Base-by-base conservation (phyloP, 352 stramenopile species). In the Phytophthora hybrid region DNA sequence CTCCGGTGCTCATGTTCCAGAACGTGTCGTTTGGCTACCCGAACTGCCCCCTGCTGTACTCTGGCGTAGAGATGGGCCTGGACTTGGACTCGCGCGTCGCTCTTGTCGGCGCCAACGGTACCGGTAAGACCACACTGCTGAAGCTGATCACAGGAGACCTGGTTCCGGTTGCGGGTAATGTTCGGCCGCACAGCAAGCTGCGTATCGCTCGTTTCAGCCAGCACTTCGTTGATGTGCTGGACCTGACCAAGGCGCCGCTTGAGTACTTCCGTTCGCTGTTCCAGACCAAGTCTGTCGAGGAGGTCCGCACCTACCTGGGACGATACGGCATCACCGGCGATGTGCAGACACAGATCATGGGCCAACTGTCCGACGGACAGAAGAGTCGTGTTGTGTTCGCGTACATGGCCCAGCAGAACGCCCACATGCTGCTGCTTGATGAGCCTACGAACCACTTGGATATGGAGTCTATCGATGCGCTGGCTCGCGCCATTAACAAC, bases 171-270 rank as follows among this genome's bases (percentile, higher is more conserved):
- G 76, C 91, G 18, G 98, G 98, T 51, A 98, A 99, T 59, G 97
- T 99, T 70, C 91, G 97, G 52, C 97, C 96, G 62, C 97, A 99
- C 84, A 96, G 86, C 37, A 98, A 99, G 80, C 88, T 99, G 44
- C 97, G 97, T 78, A 92, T 99, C 51, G 95, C 95, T 31, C 91
- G 96, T 26, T 99, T 99, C 82, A 99, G 95, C 71, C 98, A 99
- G 87, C 98, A 99, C 79, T 99, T 99, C 71, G 97, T 99, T 3
- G 98, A 99, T 79, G 94, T 99, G 44, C 82, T 99, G n/a, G 93
- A 99, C 76, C 80, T 99, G 69, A 82, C 89, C 26, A 91, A 98
- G 83, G 93, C 92, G 10, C 98, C 98, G 4, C 88, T 99, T 16
- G 97, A 99, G 73, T 99, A 99, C 83, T 98, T 99, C 78, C 97